A percentile compares a stretch with the other conserved stretches of the same genome.
phyloP scores from a whole-genome alignment of 73 alveolate species.

The Tetrahymena elliotti region DNA sequence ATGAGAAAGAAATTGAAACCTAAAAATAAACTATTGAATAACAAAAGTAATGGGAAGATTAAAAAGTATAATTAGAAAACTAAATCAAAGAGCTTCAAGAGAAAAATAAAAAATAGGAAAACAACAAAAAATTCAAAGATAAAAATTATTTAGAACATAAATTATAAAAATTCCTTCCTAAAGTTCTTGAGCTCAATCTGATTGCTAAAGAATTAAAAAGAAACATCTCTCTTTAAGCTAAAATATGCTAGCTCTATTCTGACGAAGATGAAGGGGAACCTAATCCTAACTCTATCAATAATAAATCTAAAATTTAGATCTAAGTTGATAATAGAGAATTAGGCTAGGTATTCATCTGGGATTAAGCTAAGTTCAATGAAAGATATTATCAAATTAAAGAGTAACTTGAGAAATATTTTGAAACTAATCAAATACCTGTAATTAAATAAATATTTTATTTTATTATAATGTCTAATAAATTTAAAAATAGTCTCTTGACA shows the following conservation, averaged over 20 bases:
- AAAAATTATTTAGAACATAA: conserved; percentile 32
- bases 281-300: conserved; percentile 22
- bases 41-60: conserved; percentile 14
- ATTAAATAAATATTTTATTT: neutral
- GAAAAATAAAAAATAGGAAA: conserved; percentile 2
- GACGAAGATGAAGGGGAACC: conserved; percentile 51
- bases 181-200: conserved; percentile 56
- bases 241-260: conserved; percentile 24
- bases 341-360: conserved; percentile 81
- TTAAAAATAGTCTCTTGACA: neutral
- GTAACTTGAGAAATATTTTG: conserved; percentile 71
- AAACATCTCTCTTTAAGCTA: conserved; percentile 38
- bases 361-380: conserved; percentile 71
- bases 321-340: conserved; percentile 81
- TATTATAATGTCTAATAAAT: neutral
- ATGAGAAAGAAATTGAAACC: conserved; percentile 23
- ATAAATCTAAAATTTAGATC: conserved; percentile 42
- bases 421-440: conserved; percentile 25
- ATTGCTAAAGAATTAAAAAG: conserved; percentile 65
- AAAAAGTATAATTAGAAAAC: neutral
- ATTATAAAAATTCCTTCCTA: conserved; percentile 42
- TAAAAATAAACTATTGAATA: conserved; percentile 23
- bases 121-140: conserved; percentile 22
- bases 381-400: conserved; percentile 82
- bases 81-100: conserved; percentile 14